Base-by-base conservation (phyloP, 306 rosid species). In the Vigna reflexopilosa region DNA sequence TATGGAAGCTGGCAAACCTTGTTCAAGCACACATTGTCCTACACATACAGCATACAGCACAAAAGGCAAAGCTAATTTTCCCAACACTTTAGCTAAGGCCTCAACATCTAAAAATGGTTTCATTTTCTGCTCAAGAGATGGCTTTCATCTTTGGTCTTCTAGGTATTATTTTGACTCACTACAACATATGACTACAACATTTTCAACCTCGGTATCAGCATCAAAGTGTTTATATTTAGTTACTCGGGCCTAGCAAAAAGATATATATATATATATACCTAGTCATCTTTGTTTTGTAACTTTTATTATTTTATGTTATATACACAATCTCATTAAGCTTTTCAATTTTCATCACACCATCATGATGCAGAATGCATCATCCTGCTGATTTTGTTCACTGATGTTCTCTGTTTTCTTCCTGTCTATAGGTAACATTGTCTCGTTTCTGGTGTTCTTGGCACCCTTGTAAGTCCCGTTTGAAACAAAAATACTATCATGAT, bases 381-480 rank as follows among this genome's bases (percentile, higher is more conserved):
- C 15, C 24, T 70, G 24, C 38, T 52, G 16, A 17, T 20, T 17
- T 56, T 55, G 6, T 69, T 81, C 63, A 63, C 69, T 75, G 9
- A 79, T 52, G 13, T 36, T 67, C 70, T 66, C 44, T 67, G 40
- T 69, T 81, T 63, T 67, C 32, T 67, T 40, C 26, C 54, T 63
- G 16, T 26, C 26, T 72, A 15, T 28, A 90, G 91, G 97, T 32
- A 91, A 91, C 82, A 88, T 91, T 9, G 87, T 91, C 15, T 72
- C 92, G 4, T 91, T 91, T 70, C 0, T 91, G 91, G 94, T 89
- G 67, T 91, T 89, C 88, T 67, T 91, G 49, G 86, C 94, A 9
- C 97, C 97, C 42, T 50, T 88, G 97, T 91, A 89, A 91, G 92
- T 50, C 26, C 16, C n/a, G 0, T 59, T 22, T 64, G 6, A 72